Percentiles rank a stretch among this genome's conserved stretches.
Evolutionary conservation across 164 flowering plant species (phyloP).

Genomic region (Vitis labrusca): DNA sequence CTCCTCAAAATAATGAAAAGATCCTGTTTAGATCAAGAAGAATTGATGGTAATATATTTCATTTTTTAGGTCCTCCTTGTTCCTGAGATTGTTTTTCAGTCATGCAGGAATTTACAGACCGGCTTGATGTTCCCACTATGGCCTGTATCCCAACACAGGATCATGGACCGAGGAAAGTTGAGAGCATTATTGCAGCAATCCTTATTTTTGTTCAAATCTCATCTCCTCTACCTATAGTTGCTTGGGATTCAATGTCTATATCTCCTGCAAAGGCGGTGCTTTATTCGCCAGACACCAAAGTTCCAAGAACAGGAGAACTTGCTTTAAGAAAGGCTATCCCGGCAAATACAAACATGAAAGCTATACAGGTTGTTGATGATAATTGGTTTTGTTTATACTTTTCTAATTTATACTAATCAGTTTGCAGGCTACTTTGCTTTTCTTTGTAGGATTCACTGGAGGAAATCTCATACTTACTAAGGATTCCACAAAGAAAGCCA

Average conservation of each 20-base stretch:
- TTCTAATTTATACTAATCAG: conserved; percentile 6
- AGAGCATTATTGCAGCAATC: conserved; percentile 40
- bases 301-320: conserved; percentile 94
- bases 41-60: neutral
- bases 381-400: neutral
- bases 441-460: conserved; percentile 72
- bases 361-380: conserved; percentile 62
- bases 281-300: conserved; percentile 94
- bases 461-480: conserved; percentile 84
- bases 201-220: conserved; percentile 56
- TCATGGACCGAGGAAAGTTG: conserved; percentile 32
- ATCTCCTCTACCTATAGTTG: conserved; percentile 47
- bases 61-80: neutral
- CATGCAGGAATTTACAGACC: conserved; percentile 43
- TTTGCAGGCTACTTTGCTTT: conserved; percentile 6
- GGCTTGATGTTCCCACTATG: conserved; percentile 10
- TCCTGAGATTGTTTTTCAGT: conserved; percentile 24
- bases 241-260: conserved; percentile 36
- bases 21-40: neutral
- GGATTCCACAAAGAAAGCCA: conserved; percentile 98
- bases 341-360: conserved; percentile 83
- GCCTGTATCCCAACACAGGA: conserved; percentile 18
- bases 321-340: conserved; percentile 93
- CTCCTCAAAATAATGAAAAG: neutral
- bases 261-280: conserved; percentile 78